These are phyloP conservation scores for Candida maris DNA, from an alignment of 805 yeast species.

Conservation along the genomic window DNA sequence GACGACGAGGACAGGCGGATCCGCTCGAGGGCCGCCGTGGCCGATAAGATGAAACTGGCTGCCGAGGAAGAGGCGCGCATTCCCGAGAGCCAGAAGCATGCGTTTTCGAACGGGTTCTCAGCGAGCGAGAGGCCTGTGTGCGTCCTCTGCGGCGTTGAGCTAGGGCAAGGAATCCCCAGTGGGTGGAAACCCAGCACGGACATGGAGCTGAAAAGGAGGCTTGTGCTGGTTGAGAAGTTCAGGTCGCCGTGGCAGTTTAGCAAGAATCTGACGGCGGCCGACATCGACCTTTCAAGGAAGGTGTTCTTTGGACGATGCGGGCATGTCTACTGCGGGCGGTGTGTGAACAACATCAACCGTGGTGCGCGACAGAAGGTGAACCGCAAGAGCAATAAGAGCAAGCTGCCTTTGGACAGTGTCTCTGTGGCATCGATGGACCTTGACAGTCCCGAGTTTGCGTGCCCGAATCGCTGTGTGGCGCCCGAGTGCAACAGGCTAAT, in stretches of 20 bases:
- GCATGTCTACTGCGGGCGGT: constrained; percentile 82
- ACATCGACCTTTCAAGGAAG: constrained; percentile 58
- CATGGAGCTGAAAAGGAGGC: constrained; percentile 23
- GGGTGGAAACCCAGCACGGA: constrained; percentile 34
- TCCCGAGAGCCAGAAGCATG: constrained; percentile 7
- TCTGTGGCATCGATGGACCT: constrained; percentile 25
- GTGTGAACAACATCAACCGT: constrained; percentile 64
- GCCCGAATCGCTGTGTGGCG: constrained; percentile 60
- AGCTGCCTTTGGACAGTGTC: constrained; percentile 11
- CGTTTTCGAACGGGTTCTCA: constrained; percentile 28
- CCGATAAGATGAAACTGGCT: constrained; percentile 18
- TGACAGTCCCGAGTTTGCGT: constrained; percentile 41
- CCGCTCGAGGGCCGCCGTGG: constrained; percentile 16
- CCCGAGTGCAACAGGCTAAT: constrained; percentile 43
- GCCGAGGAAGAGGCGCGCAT: constrained; percentile 16
- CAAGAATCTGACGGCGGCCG: constrained; percentile 47
- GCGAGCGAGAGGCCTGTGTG: constrained; percentile 46
- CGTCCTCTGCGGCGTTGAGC: constrained; percentile 62
- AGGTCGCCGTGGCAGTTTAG: constrained; percentile 66
- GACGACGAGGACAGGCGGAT: constrained; percentile 25
- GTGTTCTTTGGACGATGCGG: constrained; percentile 73
- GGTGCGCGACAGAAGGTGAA: constrained; percentile 14
- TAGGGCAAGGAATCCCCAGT: constrained; percentile 72
- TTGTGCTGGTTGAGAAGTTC: constrained; percentile 26
- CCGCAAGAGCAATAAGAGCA: constrained; percentile 23